Evolutionary conservation across 768 basidiomycete genomes (phyloP).

Genomic region (Phanerochaete sordida): DNA sequence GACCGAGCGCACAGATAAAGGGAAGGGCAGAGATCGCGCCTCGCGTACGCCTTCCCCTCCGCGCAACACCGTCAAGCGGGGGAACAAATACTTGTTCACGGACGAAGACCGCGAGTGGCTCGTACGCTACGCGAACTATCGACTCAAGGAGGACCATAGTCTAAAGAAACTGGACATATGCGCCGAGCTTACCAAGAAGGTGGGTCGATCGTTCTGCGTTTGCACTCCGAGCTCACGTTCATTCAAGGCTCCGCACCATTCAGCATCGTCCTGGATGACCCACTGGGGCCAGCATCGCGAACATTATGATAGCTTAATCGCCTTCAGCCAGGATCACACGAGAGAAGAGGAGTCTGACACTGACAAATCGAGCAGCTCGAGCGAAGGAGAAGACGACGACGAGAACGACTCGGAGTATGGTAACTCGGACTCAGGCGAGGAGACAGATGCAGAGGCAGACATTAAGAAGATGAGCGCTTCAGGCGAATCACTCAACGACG

Average conservation of each 20-base stretch:
- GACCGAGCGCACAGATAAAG: background rate
- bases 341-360: background rate
- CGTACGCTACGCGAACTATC: slow-evolving; percentile 62
- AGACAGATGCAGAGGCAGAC: slow-evolving; percentile 22
- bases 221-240: background rate
- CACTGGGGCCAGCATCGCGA: slow-evolving; percentile 67
- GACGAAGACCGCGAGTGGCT: slow-evolving; percentile 65
- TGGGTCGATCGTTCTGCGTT: slow-evolving; percentile 38
- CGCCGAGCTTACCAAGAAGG: slow-evolving; percentile 49
- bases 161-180: slow-evolving; percentile 54
- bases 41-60: slow-evolving; percentile 65
- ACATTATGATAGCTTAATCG: slow-evolving; percentile 56
- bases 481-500: slow-evolving; percentile 49
- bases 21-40: slow-evolving; percentile 18
- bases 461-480: slow-evolving; percentile 51
- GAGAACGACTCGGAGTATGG: slow-evolving; percentile 31
- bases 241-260: slow-evolving; percentile 65
- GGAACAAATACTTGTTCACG: slow-evolving; percentile 53
- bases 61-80: slow-evolving; percentile 42
- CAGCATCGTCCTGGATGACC: slow-evolving; percentile 57
- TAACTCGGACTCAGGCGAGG: slow-evolving; percentile 19
- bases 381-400: slow-evolving; percentile 23
- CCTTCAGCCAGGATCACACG: background rate
- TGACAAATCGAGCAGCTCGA: background rate
- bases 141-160: slow-evolving; percentile 48